Evolutionary conservation across 352 stramenopile genomes (phyloP), one percentile per base, ranked within the genome.

Genomic region (Globisporangium sylvaticum): DNA sequence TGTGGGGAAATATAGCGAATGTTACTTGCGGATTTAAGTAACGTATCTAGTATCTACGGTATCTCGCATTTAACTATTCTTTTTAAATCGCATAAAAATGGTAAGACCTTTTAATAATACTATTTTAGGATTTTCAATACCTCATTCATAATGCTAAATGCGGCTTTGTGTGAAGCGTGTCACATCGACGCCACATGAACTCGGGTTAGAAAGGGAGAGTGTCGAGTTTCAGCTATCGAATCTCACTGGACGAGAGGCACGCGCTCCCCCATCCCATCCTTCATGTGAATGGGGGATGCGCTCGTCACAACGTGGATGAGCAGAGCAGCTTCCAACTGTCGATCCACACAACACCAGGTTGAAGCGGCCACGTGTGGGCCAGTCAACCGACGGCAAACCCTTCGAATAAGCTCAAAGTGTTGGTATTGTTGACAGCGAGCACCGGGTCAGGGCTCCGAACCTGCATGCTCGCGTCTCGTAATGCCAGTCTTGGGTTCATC

Each of bases 201-300:
- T 4, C 15, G 0, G 6, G 15, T 22, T 44, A 18, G 39, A 20
- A 20, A n/a, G 14, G 24, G 50, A 29, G 50, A 3, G 50, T 57
- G 50, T 3, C 27, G 12, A n/a, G 14, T 48, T 48, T n/a, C 39
- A 34, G 14, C 12, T 20, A 3, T 60, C 55, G 55, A 61, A 48
- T 46, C 55, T 61, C 15, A 61, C 55, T 61, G 55, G 55, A 61
- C 31, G 31, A 61, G 55, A 61, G 55, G 31, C 55, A 61, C 55
- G n/a, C 31, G 55, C 31, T 22, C 20, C 15, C 24, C 39, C 15
- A n/a, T 31, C 48, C 48, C 22, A 29, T 55, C 10, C 6, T 56
- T 56, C 31, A 22, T 53, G 44, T 53, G 9, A n/a, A 22, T n/a
- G 22, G 24, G 10, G 50, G 48, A 20, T 27, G 20, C 31, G 31